These are phyloP conservation scores for Aotearoamyces nothofagi DNA, from an alignment of 2,329 filamentous ascomycete genomes.

Conservation along the genomic window DNA sequence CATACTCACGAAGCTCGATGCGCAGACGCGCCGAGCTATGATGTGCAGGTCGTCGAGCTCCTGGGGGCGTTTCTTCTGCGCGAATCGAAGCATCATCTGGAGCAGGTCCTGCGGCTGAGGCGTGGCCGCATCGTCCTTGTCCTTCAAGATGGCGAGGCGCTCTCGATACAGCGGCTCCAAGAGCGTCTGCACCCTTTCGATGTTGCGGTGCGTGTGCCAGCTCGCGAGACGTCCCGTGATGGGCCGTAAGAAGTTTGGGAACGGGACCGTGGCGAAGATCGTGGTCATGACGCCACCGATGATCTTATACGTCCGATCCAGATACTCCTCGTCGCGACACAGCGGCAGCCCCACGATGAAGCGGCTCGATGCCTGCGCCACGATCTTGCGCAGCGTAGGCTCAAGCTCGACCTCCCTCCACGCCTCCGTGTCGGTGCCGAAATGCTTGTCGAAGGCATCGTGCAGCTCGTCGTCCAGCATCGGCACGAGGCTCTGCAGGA, in stretches of 20 bases:
- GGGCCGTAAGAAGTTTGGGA: slow-evolving; percentile 17
- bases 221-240: slow-evolving; percentile 18
- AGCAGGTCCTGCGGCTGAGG: slow-evolving; percentile 22
- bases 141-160: too few species aligned
- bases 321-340: slow-evolving; percentile 20
- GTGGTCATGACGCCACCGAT: slow-evolving; percentile 17
- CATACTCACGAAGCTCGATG: too few species aligned
- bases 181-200: slow-evolving; percentile 12
- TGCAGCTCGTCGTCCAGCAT: slow-evolving; percentile 7
- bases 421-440: slow-evolving; percentile 8
- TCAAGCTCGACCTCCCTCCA: slow-evolving; percentile 11
- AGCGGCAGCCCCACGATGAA: slow-evolving; percentile 13
- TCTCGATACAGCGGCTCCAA: too few species aligned
- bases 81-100: slow-evolving; percentile 27
- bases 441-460: slow-evolving; percentile 7
- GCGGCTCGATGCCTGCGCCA: slow-evolving; percentile 12
- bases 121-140: too few species aligned
- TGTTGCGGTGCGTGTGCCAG: slow-evolving; percentile 10
- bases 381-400: slow-evolving; percentile 8
- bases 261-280: slow-evolving; percentile 17
- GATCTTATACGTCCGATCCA: slow-evolving; percentile 13
- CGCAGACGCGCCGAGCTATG: too few species aligned
- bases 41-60: too few species aligned
- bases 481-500: slow-evolving; percentile 7
- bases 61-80: slow-evolving; percentile 20